Percentiles rank a stretch among this genome's conserved stretches.
Evolutionary conservation across 139 green algal species (phyloP).

Genomic region (Chlamydomonas urium): DNA sequence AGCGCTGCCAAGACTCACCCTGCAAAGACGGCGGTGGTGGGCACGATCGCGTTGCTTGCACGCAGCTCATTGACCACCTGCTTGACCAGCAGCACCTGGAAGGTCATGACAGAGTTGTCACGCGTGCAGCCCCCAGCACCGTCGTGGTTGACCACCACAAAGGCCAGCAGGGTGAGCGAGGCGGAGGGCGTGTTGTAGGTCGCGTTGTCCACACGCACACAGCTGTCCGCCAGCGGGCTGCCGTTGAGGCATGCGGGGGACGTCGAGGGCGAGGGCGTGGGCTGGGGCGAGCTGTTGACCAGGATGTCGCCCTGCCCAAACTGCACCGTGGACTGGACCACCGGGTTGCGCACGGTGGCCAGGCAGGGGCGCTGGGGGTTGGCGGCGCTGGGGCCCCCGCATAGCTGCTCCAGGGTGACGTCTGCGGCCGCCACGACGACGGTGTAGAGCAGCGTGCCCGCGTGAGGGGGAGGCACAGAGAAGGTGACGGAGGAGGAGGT

Average conservation of each 20-base stretch:
- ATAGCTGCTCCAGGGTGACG: background rate
- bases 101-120: conserved; percentile 1
- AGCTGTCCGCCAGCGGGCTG: background rate
- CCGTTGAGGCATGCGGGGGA: background rate
- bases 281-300: background rate
- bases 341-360: background rate
- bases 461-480: background rate
- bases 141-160: background rate
- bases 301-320: background rate
- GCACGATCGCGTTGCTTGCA: background rate
- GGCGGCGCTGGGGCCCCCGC: background rate
- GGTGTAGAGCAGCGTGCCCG: background rate
- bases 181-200: background rate
- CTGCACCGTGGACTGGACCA: background rate
- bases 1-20: too few relatives aligned
- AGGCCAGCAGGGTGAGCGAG: background rate
- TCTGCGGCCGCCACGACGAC: background rate
- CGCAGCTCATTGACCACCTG: background rate
- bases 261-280: background rate
- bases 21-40: background rate
- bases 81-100: conserved; percentile 1
- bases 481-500: background rate
- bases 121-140: background rate
- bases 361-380: background rate
- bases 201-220: background rate